Percentiles rank a stretch among this genome's conserved stretches.
Evolutionary conservation across 495 filamentous ascomycete genomes (phyloP).

Genomic region (Tuber borchii): DNA sequence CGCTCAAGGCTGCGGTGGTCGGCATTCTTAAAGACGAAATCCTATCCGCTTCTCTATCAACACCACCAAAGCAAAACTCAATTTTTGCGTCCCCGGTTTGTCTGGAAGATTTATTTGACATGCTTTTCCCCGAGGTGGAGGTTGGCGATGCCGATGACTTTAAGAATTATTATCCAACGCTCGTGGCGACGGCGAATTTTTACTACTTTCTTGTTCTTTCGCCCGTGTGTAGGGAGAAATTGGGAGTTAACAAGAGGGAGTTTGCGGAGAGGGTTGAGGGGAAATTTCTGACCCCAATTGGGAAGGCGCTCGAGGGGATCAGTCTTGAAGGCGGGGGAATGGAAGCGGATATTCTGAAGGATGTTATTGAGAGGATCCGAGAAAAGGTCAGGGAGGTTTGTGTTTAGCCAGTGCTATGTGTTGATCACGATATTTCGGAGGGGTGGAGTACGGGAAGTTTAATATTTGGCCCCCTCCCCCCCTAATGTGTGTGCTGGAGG

Average conservation of each 20-base stretch:
- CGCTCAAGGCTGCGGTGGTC: constrained; percentile 73
- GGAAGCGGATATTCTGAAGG: constrained; percentile 33
- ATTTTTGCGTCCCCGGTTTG: constrained; percentile 35
- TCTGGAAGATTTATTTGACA: constrained; percentile 31
- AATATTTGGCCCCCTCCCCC: not conserved
- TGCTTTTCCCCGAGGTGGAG: constrained; percentile 37
- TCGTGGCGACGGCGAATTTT: constrained; percentile 51
- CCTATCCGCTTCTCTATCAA: constrained; percentile 30
- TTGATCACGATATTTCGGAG: not conserved
- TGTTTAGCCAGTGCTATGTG: not conserved
- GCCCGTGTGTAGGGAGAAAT: constrained; percentile 9
- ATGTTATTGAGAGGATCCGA: constrained; percentile 26
- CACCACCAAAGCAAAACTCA: constrained; percentile 20
- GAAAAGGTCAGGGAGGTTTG: constrained; percentile 8
- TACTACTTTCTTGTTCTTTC: constrained; percentile 47
- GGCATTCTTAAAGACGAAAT: constrained; percentile 85
- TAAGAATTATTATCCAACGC: constrained; percentile 46
- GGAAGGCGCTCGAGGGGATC: constrained; percentile 46
- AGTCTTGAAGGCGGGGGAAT: constrained; percentile 39
- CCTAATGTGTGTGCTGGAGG: not conserved
- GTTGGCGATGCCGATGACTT: constrained; percentile 45
- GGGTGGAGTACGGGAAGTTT: not conserved
- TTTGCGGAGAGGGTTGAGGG: constrained; percentile 45
- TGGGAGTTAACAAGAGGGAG: constrained; percentile 21
- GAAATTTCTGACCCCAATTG: constrained; percentile 52